These are phyloP conservation scores for Aspergillus texensis DNA, from an alignment of 2,329 filamentous ascomycete species.

Conservation along the genomic window DNA sequence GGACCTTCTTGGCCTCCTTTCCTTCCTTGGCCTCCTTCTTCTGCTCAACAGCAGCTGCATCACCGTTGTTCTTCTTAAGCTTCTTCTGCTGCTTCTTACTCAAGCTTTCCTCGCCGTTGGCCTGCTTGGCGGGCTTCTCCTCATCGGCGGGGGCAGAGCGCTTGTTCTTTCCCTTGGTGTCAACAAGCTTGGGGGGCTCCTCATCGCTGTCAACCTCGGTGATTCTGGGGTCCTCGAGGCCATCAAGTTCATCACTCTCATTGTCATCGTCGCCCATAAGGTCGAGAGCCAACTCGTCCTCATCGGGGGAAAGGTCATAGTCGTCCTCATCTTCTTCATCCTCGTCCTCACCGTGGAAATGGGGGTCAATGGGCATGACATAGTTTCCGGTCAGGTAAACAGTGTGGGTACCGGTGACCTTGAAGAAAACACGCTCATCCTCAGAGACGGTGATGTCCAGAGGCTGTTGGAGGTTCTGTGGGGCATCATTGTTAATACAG, in stretches of 20 bases:
- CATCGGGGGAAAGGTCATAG: conserved; percentile 79
- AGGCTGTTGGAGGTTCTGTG: conserved; percentile 88
- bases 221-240: conserved; percentile 76
- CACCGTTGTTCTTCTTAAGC: conserved; percentile 96
- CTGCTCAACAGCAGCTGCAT: conserved; percentile 66
- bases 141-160: conserved; percentile 67
- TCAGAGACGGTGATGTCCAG: conserved; percentile 91
- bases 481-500: background rate
- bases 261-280: conserved; percentile 54
- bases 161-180: conserved; percentile 80
- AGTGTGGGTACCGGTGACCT: conserved; percentile 84
- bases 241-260: conserved; percentile 76
- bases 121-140: conserved; percentile 68
- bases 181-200: conserved; percentile 57
- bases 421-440: conserved; percentile 88
- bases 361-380: conserved; percentile 66
- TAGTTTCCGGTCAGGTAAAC: conserved; percentile 97
- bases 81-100: conserved; percentile 99
- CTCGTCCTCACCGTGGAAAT: conserved; percentile 55
- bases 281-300: conserved; percentile 70
- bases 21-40: conserved; percentile 57
- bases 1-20: conserved; percentile 88
- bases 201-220: conserved; percentile 82
- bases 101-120: conserved; percentile 67
- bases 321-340: conserved; percentile 71